Conservation (phyloP, 73 alveolate species). For the Tetrahymena thermophila region DNA sequence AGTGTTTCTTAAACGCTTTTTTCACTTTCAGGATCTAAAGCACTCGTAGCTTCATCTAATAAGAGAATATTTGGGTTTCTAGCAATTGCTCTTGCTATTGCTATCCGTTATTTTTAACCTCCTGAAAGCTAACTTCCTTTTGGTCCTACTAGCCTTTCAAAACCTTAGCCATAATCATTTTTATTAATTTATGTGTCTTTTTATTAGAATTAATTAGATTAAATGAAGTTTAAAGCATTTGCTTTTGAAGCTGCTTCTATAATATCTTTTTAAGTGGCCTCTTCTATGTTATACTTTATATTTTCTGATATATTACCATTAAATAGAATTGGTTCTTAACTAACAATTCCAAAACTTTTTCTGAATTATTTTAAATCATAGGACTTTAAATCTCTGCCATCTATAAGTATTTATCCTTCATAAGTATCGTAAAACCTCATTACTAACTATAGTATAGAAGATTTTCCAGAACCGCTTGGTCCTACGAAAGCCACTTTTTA, state of each 20-base stretch:
- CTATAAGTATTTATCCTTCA: conserved; percentile 62
- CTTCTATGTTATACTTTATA: conserved; percentile 53
- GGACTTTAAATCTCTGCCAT: conserved; percentile 57
- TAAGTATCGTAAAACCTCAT: conserved; percentile 68
- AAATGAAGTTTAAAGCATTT: conserved; percentile 41
- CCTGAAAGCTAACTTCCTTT: conserved; percentile 48
- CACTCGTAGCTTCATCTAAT: conserved; percentile 60
- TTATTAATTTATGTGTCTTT: background rate
- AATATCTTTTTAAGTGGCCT: conserved; percentile 47
- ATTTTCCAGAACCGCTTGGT: conserved; percentile 82
- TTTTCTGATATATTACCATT: conserved; percentile 72
- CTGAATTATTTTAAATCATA: conserved; percentile 56
- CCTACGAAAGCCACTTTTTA: conserved; percentile 80
- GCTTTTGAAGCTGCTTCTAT: conserved; percentile 76
- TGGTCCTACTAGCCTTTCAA: conserved; percentile 32
- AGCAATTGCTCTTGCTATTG: conserved; percentile 46
- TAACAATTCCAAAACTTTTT: conserved; percentile 64
- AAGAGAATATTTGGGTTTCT: conserved; percentile 32
- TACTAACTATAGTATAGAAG: conserved; percentile 54
- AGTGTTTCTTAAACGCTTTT: conserved; percentile 25
- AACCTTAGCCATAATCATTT: background rate
- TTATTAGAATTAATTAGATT: background rate
- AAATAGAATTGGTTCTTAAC: conserved; percentile 86
- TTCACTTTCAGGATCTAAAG: conserved; percentile 27
- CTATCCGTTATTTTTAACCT: conserved; percentile 52